phyloP scores from a whole-genome alignment of 2,329 filamentous ascomycete genomes.

The Epichloe gansuensis region DNA sequence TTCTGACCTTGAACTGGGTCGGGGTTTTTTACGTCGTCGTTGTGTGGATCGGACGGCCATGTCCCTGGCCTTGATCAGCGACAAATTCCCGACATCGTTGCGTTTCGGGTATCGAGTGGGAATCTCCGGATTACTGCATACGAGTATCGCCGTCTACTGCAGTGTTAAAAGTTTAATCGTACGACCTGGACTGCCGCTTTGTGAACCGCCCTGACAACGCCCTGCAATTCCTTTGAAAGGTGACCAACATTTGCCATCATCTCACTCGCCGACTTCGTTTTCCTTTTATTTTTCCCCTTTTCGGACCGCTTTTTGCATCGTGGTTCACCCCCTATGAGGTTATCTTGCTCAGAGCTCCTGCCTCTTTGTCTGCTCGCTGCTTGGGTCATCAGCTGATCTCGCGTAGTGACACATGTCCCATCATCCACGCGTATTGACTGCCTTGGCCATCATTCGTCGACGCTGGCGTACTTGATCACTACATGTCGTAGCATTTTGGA shows the following conservation, averaged over 20 bases:
- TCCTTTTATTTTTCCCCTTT: neutral
- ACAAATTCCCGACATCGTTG: neutral
- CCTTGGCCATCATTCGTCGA: neutral
- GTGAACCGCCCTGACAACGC: neutral
- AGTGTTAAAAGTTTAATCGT: neutral
- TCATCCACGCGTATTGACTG: neutral
- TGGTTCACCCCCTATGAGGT: neutral
- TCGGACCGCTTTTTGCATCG: neutral
- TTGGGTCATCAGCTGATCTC: neutral
- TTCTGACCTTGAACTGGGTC: neutral
- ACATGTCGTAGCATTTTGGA: neutral
- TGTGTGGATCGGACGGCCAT: neutral
- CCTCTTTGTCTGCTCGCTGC: neutral
- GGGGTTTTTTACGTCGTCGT: too few relatives aligned
- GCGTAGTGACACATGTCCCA: neutral
- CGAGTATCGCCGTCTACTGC: neutral
- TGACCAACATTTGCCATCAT: neutral
- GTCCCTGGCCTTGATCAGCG: neutral
- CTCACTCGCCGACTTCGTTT: neutral
- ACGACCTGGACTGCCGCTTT: neutral
- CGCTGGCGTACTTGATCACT: neutral
- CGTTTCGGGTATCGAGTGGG: neutral
- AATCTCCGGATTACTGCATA: neutral
- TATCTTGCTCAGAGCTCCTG: neutral
- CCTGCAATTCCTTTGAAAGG: neutral